These are phyloP conservation scores for Collybia mongolica DNA, from an alignment of 768 basidiomycete genomes.

Conservation along the genomic window DNA sequence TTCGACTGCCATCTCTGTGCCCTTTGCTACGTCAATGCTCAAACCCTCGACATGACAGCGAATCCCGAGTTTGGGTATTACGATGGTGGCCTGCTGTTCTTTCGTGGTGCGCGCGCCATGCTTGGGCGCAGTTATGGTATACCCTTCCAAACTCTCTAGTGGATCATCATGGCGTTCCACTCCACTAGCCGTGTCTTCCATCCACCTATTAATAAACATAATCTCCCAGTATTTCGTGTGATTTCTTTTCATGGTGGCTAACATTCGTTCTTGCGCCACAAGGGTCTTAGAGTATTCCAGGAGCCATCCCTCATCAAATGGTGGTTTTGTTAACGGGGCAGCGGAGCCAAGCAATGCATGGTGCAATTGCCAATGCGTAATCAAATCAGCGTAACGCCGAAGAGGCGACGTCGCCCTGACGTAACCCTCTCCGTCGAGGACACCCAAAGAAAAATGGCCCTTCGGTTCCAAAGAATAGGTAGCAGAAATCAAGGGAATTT, in stretches of 20 bases:
- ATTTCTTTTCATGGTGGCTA: conserved; percentile 24
- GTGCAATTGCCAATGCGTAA: conserved; percentile 95
- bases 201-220: conserved; percentile 37
- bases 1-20: not conserved
- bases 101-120: not conserved
- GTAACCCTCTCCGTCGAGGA: conserved; percentile 80
- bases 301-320: conserved; percentile 49
- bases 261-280: conserved; percentile 30
- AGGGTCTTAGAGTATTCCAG: conserved; percentile 37
- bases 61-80: conserved; percentile 4
- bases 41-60: not conserved
- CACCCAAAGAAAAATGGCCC: conserved; percentile 67
- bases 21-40: not conserved
- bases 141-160: conserved; percentile 9
- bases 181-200: conserved; percentile 23
- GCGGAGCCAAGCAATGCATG: conserved; percentile 51
- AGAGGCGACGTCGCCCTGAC: conserved; percentile 83
- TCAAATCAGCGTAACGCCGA: conserved; percentile 78
- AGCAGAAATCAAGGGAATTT: conserved; percentile 32
- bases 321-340: conserved; percentile 24
- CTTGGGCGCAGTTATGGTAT: not conserved
- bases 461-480: conserved; percentile 52
- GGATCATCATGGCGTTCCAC: conserved; percentile 9
- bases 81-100: conserved; percentile 5
- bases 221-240: conserved; percentile 34